Evolutionary conservation across 148 eudicot species (phyloP).

Genomic region (Beta vulgaris): DNA sequence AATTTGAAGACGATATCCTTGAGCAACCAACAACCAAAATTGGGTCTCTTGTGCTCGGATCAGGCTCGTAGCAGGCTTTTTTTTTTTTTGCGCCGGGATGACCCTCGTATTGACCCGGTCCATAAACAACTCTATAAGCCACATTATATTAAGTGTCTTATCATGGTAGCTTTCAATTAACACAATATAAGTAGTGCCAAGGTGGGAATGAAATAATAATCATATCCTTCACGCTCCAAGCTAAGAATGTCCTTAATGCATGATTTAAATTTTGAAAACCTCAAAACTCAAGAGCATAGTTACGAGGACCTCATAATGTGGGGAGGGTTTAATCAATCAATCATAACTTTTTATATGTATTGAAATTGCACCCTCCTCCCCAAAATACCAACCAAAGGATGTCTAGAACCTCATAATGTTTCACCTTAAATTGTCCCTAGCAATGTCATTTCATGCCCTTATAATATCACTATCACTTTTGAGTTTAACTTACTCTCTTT

Average conservation of each 20-base stretch:
- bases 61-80: too few relatives aligned
- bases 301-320: slow-evolving; percentile 2
- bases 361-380: neutral
- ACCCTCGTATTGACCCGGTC: too few relatives aligned
- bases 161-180: neutral
- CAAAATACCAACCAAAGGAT: slow-evolving; percentile 13
- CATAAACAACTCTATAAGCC: too few relatives aligned
- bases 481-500: slow-evolving; percentile 27
- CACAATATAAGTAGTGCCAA: neutral
- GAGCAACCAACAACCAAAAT: too few relatives aligned
- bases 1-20: too few relatives aligned
- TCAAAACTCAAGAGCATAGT: neutral
- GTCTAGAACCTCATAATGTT: slow-evolving; percentile 2
- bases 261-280: neutral
- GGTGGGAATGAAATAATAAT: neutral
- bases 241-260: neutral
- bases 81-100: too few relatives aligned
- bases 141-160: too few relatives aligned
- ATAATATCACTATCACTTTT: slow-evolving; percentile 21
- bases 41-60: too few relatives aligned
- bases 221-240: neutral
- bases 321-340: slow-evolving; percentile 14
- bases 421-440: slow-evolving; percentile 27
- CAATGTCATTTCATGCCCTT: slow-evolving; percentile 35
- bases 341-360: neutral